These are phyloP conservation scores for Baudoinia panamericana DNA, from an alignment of 495 filamentous ascomycete species.

Conservation along the genomic window DNA sequence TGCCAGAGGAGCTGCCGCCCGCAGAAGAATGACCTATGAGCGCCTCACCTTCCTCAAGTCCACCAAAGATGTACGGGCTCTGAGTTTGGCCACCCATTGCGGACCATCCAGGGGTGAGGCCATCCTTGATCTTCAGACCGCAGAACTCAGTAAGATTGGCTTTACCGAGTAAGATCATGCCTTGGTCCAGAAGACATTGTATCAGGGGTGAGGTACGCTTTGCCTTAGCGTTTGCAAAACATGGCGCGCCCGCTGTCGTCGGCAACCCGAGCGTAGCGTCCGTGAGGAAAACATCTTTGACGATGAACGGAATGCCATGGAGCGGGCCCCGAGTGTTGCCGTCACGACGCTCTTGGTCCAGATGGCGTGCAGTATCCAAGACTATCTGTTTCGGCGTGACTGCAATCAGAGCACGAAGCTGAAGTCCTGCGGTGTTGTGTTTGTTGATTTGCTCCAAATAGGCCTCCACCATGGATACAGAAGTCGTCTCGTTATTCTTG, in stretches of 20 bases:
- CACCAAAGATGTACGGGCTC: slow-evolving; percentile 28
- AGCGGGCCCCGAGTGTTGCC: slow-evolving; percentile 28
- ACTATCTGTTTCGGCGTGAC: slow-evolving; percentile 27
- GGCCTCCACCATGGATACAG: slow-evolving; percentile 34
- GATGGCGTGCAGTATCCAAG: slow-evolving; percentile 23
- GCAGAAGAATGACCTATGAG: slow-evolving; percentile 21
- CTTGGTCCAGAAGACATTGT: slow-evolving; percentile 22
- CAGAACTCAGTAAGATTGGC: slow-evolving; percentile 28
- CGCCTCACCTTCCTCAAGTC: slow-evolving; percentile 22
- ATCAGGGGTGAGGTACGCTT: slow-evolving; percentile 28
- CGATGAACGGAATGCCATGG: slow-evolving; percentile 34
- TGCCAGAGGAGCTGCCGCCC: slow-evolving; percentile 23
- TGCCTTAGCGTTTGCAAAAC: slow-evolving; percentile 27
- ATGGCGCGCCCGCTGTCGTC: slow-evolving; percentile 28
- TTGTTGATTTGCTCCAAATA: slow-evolving; percentile 40
- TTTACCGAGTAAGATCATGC: slow-evolving; percentile 27
- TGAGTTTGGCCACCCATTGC: slow-evolving; percentile 27
- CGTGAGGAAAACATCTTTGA: slow-evolving; percentile 37
- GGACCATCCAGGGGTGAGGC: slow-evolving; percentile 22
- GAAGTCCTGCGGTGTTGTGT: slow-evolving; percentile 29
- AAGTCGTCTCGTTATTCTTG: slow-evolving; percentile 29
- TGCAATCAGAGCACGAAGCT: slow-evolving; percentile 32
- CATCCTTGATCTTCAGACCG: slow-evolving; percentile 22
- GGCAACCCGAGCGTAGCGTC: slow-evolving; percentile 24
- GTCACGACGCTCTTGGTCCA: slow-evolving; percentile 29